phyloP scores from a whole-genome alignment of 805 yeast genomes.

The Metahyphopichia silvanorum region DNA sequence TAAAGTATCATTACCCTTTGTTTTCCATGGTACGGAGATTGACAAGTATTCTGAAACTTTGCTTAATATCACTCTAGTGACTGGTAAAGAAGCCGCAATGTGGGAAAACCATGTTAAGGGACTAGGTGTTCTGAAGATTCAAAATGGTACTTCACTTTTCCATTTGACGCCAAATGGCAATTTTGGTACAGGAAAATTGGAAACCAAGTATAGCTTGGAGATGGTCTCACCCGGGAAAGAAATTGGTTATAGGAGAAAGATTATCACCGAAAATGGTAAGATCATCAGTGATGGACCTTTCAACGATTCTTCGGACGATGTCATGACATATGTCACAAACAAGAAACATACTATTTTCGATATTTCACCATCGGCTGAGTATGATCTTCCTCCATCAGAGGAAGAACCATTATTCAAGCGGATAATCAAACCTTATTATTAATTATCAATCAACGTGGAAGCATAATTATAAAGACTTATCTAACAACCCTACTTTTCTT shows the following conservation, averaged over 20 bases:
- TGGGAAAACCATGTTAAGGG: constrained; percentile 11
- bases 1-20: constrained; percentile 26
- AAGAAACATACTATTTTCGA: too few species aligned
- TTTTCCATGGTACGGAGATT: constrained; percentile 10
- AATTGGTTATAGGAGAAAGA: constrained; percentile 25
- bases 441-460: too few species aligned
- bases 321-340: too few species aligned
- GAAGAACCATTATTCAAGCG: too few species aligned
- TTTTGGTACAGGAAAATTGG: constrained; percentile 26
- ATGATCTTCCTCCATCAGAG: too few species aligned
- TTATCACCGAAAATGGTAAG: constrained; percentile 31
- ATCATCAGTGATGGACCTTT: constrained; percentile 17
- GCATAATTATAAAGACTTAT: too few species aligned
- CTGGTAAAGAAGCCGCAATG: constrained; percentile 12
- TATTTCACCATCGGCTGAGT: too few species aligned
- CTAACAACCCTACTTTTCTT: too few species aligned
- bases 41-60: constrained; percentile 14
- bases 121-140: constrained; percentile 13
- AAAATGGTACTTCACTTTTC: constrained; percentile 30
- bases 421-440: too few species aligned
- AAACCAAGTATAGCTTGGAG: constrained; percentile 25
- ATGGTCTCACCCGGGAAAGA: constrained; percentile 4
- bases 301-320: too few species aligned
- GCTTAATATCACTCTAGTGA: constrained; percentile 14
- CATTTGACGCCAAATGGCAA: constrained; percentile 23